Evolutionary conservation across 805 yeast genomes (phyloP), one percentile per base, ranked within the genome.

Genomic region (Metschnikowia sp.): DNA sequence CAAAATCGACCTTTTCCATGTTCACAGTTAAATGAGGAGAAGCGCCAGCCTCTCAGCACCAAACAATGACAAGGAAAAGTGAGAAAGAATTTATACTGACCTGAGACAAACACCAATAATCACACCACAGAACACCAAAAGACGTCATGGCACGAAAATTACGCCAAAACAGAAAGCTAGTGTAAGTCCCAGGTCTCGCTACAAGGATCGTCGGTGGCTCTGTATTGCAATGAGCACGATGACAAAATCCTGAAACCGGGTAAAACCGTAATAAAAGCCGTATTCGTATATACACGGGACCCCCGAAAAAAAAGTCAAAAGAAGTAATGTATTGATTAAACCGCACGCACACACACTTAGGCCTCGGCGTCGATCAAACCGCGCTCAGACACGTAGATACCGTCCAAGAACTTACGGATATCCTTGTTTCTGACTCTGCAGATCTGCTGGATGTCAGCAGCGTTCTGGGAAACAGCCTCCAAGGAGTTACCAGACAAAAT

Each of bases 321-420:
- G 22, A 22, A 22, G 22, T 22, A 22, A 57, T 58, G 59, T 59
- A 63, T 64, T 61, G 56, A 56, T 58, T 32, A 40, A 41, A 32
- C 41, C 41, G 33, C 10, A 18, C 42, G 34, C 29, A 36, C 12
- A 11, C 32, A 28, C 36, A 26, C 36, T 50, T 54, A 50, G 40
- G 56, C 54, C 12, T 84, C 91, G 72, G 84, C 88, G 58, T 77
- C 86, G 71, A 92, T 81, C 74, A 79, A 79, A 69, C 96, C 96
- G 79, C 86, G 87, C 80, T 87, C 95, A 62, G 97, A 91, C 68
- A 92, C 99, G 77, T 92, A 92, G 81, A 92, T 91, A 90, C 99
- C 99, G 78, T 95, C 99, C 83, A 94, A 87, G 85, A 92, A 92
- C 84, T 92, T 92, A 81, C 99, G 88, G 91, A 94, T 92, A 94